Evolutionary conservation across 345 rosid species (phyloP).

Genomic region (Hevea brasiliensis): DNA sequence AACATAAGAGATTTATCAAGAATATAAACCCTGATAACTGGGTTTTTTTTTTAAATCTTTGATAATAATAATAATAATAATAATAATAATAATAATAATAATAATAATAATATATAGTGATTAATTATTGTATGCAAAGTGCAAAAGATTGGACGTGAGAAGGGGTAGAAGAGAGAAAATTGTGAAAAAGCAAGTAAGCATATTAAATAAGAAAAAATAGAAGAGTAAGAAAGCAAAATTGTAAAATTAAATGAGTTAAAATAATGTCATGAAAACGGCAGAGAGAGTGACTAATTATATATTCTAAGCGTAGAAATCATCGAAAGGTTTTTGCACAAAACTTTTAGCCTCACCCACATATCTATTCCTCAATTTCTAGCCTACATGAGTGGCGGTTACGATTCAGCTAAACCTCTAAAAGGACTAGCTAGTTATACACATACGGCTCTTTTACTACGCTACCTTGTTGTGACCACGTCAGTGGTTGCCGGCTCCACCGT

Average conservation of each 20-base stretch:
- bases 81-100: too few species aligned
- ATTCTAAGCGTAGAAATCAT: conserved; percentile 37
- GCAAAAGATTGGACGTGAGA: too few species aligned
- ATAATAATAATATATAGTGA: too few species aligned
- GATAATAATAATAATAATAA: too few species aligned
- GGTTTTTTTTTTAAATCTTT: too few species aligned
- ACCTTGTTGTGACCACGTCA: conserved; percentile 1
- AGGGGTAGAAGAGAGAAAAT: not conserved
- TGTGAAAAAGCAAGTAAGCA: not conserved
- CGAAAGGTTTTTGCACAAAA: conserved; percentile 37
- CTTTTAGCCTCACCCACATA: conserved; percentile 12
- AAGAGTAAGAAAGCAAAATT: conserved; percentile 11
- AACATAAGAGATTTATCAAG: too few species aligned
- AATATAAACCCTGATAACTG: too few species aligned
- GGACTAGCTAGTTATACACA: too few species aligned
- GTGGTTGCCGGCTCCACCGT: conserved; percentile 34
- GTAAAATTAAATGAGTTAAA: too few species aligned
- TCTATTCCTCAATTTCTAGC: not conserved
- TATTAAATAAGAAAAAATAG: not conserved
- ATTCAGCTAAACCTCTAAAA: conserved; percentile 16
- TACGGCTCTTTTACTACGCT: conserved; percentile 13
- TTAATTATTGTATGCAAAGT: too few species aligned
- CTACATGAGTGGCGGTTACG: conserved; percentile 26
- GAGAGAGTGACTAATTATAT: not conserved
- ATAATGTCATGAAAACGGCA: not conserved